Percentiles rank a stretch among this genome's conserved stretches.
phyloP scores from a whole-genome alignment of 2,329 filamentous ascomycete genomes.

The Drechmeria coniospora region DNA sequence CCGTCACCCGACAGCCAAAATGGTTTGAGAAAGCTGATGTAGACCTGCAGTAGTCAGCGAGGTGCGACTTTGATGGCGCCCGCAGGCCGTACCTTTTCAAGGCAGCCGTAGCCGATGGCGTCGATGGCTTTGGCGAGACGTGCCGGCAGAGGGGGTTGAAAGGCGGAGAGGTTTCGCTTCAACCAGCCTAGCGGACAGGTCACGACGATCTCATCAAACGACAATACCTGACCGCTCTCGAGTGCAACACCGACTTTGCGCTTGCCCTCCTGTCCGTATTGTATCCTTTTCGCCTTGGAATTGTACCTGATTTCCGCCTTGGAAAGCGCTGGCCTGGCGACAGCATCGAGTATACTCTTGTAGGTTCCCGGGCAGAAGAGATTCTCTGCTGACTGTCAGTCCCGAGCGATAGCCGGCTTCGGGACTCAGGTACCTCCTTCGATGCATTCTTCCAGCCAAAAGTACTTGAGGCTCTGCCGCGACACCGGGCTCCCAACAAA shows the following conservation, averaged over 20 bases:
- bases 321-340: conserved; percentile 41
- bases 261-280: conserved; percentile 10
- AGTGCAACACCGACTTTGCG: conserved; percentile 29
- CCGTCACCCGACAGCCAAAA: conserved; percentile 49
- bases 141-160: conserved; percentile 43
- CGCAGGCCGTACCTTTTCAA: conserved; percentile 44
- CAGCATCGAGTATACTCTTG: conserved; percentile 37
- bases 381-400: conserved; percentile 29
- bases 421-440: conserved; percentile 48
- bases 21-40: conserved; percentile 55
- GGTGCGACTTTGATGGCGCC: not conserved
- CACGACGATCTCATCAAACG: conserved; percentile 54
- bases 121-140: conserved; percentile 44
- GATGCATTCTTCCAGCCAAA: conserved; percentile 66
- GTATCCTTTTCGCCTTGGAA: conserved; percentile 30
- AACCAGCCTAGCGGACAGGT: conserved; percentile 56
- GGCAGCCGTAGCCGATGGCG: conserved; percentile 52
- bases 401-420: not conserved
- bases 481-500: conserved; percentile 52
- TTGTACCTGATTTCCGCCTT: conserved; percentile 37
- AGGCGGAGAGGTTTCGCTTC: conserved; percentile 41
- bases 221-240: conserved; percentile 24
- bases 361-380: conserved; percentile 46
- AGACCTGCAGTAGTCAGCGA: conserved; percentile 22
- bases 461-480: conserved; percentile 57